Base-by-base conservation (phyloP, 148 eudicot species). In the Nepenthes gracilis region DNA sequence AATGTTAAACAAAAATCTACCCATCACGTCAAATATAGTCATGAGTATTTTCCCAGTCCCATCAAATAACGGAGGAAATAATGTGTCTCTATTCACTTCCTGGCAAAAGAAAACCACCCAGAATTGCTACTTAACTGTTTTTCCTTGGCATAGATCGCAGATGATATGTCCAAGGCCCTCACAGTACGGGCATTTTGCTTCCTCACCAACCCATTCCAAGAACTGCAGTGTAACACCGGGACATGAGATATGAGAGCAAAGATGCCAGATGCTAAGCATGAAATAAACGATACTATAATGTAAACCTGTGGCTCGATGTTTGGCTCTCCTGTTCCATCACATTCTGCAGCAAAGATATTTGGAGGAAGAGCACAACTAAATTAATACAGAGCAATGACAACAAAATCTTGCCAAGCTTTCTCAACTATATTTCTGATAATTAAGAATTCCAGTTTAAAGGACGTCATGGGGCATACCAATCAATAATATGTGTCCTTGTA, bases 291-390 rank as follows among this genome's bases (percentile, higher is more conserved):
- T 55, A 36, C 9, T 50, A n/a, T 33, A 34, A 60, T 47, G 59
- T 58, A 43, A 45, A 92, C 97, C 97, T 92, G 98, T 64, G 69
- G 70, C 66, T 93, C 98, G 33, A 93, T 57, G 66, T 93, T 86
- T 47, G 95, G 88, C 56, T 93, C 98, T 12, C 98, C 98, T 12
- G 84, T 77, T 57, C 98, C 98, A 58, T 93, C 98, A 72, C 98
- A 93, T 72, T 88, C 98, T 92, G 91, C 80, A 71, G 73, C 32
- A 67, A 49, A 15, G 32, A 60, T 43, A 65, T 43, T 51, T 66
- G 64, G 55, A 61, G 52, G 11, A 49, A 49, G 43, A 13, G 34
- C 15, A 36, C 23, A 23, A 23, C 23, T 23, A 23, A 23, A 23
- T 23, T 23, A 23, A 23, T 23, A 23, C 23, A 23, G 23, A 23